Evolutionary conservation across 768 basidiomycete genomes (phyloP).

Genomic region (Lactifluus subvellereus): DNA sequence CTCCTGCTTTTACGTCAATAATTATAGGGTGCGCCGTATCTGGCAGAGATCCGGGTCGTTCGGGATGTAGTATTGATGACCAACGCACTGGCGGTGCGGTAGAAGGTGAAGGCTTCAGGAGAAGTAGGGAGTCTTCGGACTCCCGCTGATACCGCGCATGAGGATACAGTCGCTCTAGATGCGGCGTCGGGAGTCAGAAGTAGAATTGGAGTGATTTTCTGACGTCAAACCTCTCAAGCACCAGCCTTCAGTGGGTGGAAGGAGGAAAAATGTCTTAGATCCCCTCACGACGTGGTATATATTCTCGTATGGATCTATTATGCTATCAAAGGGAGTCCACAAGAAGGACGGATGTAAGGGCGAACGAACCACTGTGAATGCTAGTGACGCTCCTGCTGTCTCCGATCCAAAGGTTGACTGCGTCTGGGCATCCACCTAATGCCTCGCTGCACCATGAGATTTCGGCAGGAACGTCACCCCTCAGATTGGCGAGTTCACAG

Average conservation of each 20-base stretch:
- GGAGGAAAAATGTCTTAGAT: conserved; percentile 75
- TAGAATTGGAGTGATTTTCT: not conserved
- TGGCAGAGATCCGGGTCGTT: conserved; percentile 41
- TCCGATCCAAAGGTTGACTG: conserved; percentile 93
- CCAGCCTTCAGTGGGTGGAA: conserved; percentile 88
- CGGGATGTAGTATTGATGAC: conserved; percentile 69
- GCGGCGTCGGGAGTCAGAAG: not conserved
- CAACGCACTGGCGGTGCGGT: conserved; percentile 58
- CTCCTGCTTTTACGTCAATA: conserved; percentile 62
- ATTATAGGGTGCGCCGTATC: conserved; percentile 56
- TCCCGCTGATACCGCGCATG: conserved; percentile 51
- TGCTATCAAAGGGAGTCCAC: not conserved
- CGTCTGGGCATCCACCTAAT: conserved; percentile 72
- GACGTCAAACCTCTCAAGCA: conserved; percentile 60
- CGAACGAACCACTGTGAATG: conserved; percentile 69
- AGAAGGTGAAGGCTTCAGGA: conserved; percentile 45
- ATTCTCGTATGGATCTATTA: conserved; percentile 84
- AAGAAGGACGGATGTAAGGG: not conserved
- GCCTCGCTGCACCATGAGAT: conserved; percentile 74
- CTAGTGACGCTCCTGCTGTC: conserved; percentile 70
- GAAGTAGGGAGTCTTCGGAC: conserved; percentile 33
- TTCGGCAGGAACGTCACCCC: conserved; percentile 60
- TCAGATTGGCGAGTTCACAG: conserved; percentile 61
- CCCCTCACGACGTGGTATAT: conserved; percentile 85
- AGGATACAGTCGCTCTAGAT: conserved; percentile 52